Conservation (phyloP, 108 stramenopile species). For the Nitzschia sp. region DNA sequence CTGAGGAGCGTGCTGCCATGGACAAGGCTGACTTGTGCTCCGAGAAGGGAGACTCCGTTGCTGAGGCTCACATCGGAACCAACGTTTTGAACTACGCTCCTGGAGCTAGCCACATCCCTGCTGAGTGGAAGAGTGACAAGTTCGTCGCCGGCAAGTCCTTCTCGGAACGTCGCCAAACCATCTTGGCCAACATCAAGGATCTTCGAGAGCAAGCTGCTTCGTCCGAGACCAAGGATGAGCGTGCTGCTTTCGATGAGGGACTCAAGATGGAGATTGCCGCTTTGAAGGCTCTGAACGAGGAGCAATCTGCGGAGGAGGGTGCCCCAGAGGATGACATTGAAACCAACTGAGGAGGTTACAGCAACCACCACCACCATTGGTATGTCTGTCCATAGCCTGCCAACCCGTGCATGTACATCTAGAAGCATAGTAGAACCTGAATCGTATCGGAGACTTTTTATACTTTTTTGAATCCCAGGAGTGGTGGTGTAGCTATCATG, state of each 20-base stretch:
- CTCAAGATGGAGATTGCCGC: slow-evolving; percentile 32
- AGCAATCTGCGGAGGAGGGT: slow-evolving; percentile 15
- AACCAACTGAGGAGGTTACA: too few relatives aligned
- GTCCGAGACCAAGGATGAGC: slow-evolving; percentile 24
- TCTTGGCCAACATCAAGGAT: slow-evolving; percentile 38
- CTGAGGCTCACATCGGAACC: slow-evolving; percentile 27
- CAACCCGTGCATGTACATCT: too few relatives aligned
- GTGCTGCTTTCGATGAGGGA: slow-evolving; percentile 26
- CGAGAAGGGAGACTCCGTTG: slow-evolving; percentile 18
- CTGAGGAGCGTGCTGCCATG: slow-evolving; percentile 53
- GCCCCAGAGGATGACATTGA: neutral
- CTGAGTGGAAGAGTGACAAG: slow-evolving; percentile 8
- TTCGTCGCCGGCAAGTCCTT: slow-evolving; percentile 7
- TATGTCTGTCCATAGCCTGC: too few relatives aligned
- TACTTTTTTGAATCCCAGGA: too few relatives aligned
- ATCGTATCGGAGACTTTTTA: too few relatives aligned
- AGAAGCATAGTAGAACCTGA: too few relatives aligned
- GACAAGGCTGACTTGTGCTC: slow-evolving; percentile 26
- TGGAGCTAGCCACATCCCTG: slow-evolving; percentile 16
- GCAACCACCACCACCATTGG: too few relatives aligned
- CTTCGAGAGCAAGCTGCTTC: slow-evolving; percentile 23
- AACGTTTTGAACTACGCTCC: slow-evolving; percentile 18
- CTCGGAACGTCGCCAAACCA: slow-evolving; percentile 28
- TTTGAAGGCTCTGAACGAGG: slow-evolving; percentile 28
- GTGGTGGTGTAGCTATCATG: too few relatives aligned